Percentiles rank a stretch among this genome's conserved stretches.
Conservation (phyloP, 2,329 filamentous ascomycete species). For the Leptographium lundbergii region DNA sequence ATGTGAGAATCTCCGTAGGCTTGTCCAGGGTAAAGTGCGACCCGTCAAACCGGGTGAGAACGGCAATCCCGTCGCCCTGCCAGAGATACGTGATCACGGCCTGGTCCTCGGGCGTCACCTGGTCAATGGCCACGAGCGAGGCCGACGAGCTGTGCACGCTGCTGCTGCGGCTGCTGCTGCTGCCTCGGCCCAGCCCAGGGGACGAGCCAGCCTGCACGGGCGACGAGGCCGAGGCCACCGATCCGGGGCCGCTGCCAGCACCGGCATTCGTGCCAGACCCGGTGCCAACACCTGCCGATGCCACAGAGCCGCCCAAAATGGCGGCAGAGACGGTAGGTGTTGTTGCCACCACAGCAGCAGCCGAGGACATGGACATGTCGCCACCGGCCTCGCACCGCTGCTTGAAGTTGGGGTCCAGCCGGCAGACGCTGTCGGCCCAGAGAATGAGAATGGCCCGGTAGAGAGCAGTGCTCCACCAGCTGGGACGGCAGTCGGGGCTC, state of each 20-base stretch:
- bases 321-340: not conserved
- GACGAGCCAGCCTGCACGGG: not conserved
- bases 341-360: not conserved
- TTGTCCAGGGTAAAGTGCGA: conserved; percentile 23
- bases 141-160: conserved; percentile 1
- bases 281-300: not conserved
- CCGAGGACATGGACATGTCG: not conserved
- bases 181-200: not conserved
- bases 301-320: not conserved
- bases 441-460: conserved; percentile 54
- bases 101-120: conserved; percentile 26
- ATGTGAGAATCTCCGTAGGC: conserved; percentile 25
- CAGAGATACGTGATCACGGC: conserved; percentile 25
- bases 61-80: conserved; percentile 23
- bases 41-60: conserved; percentile 23
- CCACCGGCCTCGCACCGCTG: conserved; percentile 9
- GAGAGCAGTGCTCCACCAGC: conserved; percentile 59
- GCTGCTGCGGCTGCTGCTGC: not conserved
- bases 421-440: conserved; percentile 47
- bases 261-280: not conserved
- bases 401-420: conserved; percentile 29
- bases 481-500: conserved; percentile 45
- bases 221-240: not conserved
- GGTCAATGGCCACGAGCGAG: conserved; percentile 23
- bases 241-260: not conserved